Base-by-base conservation (phyloP, 257 asterid species). In the Forsythia suspensa region DNA sequence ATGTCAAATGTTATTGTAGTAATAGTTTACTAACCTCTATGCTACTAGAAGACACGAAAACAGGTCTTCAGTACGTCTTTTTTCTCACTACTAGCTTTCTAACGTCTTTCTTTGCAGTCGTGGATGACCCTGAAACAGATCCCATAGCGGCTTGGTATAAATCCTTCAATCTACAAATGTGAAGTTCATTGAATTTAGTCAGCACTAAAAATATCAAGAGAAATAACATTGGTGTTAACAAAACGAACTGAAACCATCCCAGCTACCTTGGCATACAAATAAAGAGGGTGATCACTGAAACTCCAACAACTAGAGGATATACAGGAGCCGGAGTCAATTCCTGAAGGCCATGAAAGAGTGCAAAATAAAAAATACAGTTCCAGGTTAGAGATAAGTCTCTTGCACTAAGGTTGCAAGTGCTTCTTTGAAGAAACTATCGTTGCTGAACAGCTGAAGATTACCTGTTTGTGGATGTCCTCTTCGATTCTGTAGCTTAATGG, bases 261-360 rank as follows among this genome's bases (percentile, higher is more conserved):
- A 48, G 59, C 7, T 81, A 95, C 98, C 98, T 92, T 82, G 98
- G 98, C 93, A 92, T 89, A 55, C 97, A 85, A 46, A 95, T 88
- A 87, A 91, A 88, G 81, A 95, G 87, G 12, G 89, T 90, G 79
- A 95, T 88, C 29, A 83, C 97, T 39, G 90, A 86, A 75, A 95
- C 75, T 78, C 97, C 98, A 51, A 84, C 92, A 52, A 95, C 85
- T 36, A 95, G 93, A 77, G 95, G 97, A 86, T 95, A 95, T 70
- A 91, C 92, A 38, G 97, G 96, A 57, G 97, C 97, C 5, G 94
- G 86, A 41, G 98, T 90, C 87, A 95, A 80, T 87, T 94, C 97
- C 97, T 92, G 90, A 70, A 85, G 69, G 55, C 61, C 67, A 69
- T 15, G 70, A 78, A 65, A 57, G 43, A 41, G 36, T 66, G 29